Evolutionary conservation across 2,329 filamentous ascomycete species (phyloP).

Genomic region (Fusarium bactridioides): DNA sequence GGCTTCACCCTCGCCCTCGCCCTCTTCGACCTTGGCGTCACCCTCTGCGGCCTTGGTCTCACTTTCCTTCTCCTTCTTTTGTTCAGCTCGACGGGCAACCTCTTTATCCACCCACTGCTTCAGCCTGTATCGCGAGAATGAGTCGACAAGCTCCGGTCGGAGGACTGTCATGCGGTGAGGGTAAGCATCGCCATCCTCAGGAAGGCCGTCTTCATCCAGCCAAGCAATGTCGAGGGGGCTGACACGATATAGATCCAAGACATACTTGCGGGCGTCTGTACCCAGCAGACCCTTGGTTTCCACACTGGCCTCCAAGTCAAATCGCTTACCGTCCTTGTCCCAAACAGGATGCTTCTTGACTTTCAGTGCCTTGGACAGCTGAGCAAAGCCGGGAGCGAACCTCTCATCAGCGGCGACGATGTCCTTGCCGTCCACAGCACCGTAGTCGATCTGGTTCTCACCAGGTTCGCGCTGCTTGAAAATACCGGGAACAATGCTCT

Average conservation of each 20-base stretch:
- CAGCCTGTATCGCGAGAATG: conserved; percentile 84
- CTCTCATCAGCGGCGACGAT: conserved; percentile 89
- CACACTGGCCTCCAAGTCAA: conserved; percentile 93
- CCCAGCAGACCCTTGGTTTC: conserved; percentile 98
- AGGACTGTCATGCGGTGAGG: conserved; percentile 97
- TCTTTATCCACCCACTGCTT: conserved; percentile 87
- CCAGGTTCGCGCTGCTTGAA: conserved; percentile 98
- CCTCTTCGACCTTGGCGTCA: conserved; percentile 40
- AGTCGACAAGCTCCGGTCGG: conserved; percentile 87
- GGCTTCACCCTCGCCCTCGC: conserved; percentile 39
- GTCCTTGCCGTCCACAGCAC: conserved; percentile 96
- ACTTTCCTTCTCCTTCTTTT: conserved; percentile 39
- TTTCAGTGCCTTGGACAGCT: conserved; percentile 87
- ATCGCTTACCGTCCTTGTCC: conserved; percentile 93
- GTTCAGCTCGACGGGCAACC: conserved; percentile 66
- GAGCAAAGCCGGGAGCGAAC: conserved; percentile 84
- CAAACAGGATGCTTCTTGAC: conserved; percentile 96
- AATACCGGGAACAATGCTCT: conserved; percentile 98
- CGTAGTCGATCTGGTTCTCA: conserved; percentile 99
- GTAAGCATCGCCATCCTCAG: conserved; percentile 64
- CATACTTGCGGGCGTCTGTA: conserved; percentile 95
- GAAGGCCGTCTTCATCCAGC: conserved; percentile 76
- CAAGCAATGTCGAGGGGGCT: conserved; percentile 91
- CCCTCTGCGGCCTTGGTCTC: conserved; percentile 39
- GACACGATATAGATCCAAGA: conserved; percentile 94